Conservation (phyloP, 805 yeast species). For the Cyberlindnera amylophila region DNA sequence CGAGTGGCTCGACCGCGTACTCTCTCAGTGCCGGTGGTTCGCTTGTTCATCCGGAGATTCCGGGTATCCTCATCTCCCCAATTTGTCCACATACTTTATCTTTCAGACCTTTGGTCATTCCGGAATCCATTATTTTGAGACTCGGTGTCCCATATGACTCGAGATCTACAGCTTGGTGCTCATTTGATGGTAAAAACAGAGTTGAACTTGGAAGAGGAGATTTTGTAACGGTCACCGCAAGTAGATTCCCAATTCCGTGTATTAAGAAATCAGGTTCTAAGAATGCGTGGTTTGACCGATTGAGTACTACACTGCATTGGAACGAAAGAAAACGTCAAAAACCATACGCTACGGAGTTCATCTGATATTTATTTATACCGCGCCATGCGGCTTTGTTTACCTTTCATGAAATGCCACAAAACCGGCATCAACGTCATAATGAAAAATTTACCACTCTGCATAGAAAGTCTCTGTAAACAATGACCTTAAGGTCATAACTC, state of each 20-base stretch:
- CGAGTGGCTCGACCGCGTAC: constrained; percentile 64
- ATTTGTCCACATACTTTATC: constrained; percentile 51
- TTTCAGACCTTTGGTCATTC: constrained; percentile 50
- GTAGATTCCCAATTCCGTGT: constrained; percentile 31
- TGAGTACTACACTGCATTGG: constrained; percentile 34
- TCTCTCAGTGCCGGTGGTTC: constrained; percentile 53
- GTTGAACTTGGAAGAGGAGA: constrained; percentile 31
- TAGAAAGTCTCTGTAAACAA: too few species aligned
- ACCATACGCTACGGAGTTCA: constrained; percentile 15
- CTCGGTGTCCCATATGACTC: constrained; percentile 33
- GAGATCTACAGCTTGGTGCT: constrained; percentile 34
- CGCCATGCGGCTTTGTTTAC: neutral
- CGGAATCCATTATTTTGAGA: constrained; percentile 33
- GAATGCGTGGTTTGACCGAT: constrained; percentile 32
- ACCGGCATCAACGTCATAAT: neutral
- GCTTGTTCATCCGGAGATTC: constrained; percentile 50
- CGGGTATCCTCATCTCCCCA: constrained; percentile 53
- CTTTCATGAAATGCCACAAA: neutral
- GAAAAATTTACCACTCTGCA: neutral
- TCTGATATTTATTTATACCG: too few species aligned
- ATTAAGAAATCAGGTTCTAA: constrained; percentile 24
- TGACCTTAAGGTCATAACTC: too few species aligned
- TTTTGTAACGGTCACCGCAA: constrained; percentile 32
- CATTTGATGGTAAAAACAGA: constrained; percentile 34
- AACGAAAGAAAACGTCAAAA: constrained; percentile 33